Conservation (phyloP, 371 early-diverging fungal genomes). For the Scutellospora calospora region DNA sequence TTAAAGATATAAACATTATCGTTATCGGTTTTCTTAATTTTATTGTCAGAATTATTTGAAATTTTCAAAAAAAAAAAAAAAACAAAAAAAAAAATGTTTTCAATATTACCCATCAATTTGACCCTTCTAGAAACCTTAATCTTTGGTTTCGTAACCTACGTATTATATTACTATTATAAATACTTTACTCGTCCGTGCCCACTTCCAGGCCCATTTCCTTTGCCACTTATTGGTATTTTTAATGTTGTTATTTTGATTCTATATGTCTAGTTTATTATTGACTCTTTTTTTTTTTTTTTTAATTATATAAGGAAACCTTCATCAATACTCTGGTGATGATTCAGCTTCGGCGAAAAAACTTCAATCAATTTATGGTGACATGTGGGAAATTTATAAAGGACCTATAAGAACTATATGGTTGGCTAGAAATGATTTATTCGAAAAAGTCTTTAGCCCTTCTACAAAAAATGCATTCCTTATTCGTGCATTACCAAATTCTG, state of each 20-base stretch:
- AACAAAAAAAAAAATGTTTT: too few relatives aligned
- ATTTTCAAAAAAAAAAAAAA: too few relatives aligned
- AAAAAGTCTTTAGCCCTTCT: constrained; percentile 15
- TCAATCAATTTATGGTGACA: constrained; percentile 28
- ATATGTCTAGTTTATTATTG: too few relatives aligned
- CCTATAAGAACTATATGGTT: background rate
- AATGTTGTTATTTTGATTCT: too few relatives aligned
- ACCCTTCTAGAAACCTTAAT: too few relatives aligned
- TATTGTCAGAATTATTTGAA: too few relatives aligned
- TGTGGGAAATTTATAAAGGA: constrained; percentile 32
- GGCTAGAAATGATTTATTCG: background rate
- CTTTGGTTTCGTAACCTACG: background rate
- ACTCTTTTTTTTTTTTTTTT: too few relatives aligned
- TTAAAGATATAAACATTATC: too few relatives aligned
- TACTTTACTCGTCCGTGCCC: constrained; percentile 27
- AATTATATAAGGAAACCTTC: too few relatives aligned
- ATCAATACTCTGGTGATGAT: too few relatives aligned
- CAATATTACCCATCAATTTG: too few relatives aligned
- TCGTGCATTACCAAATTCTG: background rate
- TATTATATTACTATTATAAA: background rate
- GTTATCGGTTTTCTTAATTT: too few relatives aligned
- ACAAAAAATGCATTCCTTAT: background rate
- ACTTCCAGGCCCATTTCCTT: constrained; percentile 28
- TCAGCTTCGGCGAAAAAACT: background rate
- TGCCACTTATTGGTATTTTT: constrained; percentile 29